phyloP scores from a whole-genome alignment of 2,329 filamentous ascomycete genomes.

The Paecilomyces sp. region DNA sequence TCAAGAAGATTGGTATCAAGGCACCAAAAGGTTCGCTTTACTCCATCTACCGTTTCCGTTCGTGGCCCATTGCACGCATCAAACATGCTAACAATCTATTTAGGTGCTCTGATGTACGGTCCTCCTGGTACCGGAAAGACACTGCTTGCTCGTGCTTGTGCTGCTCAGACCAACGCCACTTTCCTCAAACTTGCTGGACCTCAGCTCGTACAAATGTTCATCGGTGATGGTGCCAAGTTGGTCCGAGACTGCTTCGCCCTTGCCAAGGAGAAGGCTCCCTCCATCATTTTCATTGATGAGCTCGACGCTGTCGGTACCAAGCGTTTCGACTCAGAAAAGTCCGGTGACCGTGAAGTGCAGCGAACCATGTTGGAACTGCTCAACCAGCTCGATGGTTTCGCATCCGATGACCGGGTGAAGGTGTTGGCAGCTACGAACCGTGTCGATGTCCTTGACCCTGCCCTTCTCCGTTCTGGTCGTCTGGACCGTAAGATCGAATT shows the following conservation, averaged over 20 bases:
- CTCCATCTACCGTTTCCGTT: background rate
- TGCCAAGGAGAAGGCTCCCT: slow-evolving; percentile 96
- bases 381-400: slow-evolving; percentile 97
- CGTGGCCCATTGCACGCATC: background rate
- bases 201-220: slow-evolving; percentile 99
- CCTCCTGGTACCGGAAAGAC: slow-evolving; percentile 45
- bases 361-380: slow-evolving; percentile 97
- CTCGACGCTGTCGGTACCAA: slow-evolving; percentile 97
- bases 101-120: slow-evolving; percentile 96
- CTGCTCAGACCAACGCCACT: slow-evolving; percentile 94
- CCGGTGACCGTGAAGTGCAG: slow-evolving; percentile 94
- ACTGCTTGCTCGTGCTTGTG: slow-evolving; percentile 81
- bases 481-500: slow-evolving; percentile 98
- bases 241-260: slow-evolving; percentile 96
- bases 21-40: slow-evolving; percentile 77
- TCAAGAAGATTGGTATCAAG: slow-evolving; percentile 99
- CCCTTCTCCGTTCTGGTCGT: slow-evolving; percentile 82
- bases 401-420: slow-evolving; percentile 93
- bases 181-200: slow-evolving; percentile 98
- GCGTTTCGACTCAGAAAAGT: slow-evolving; percentile 98
- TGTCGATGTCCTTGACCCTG: slow-evolving; percentile 88
- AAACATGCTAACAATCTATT: slow-evolving; percentile 4
- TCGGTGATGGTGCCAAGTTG: slow-evolving; percentile 94
- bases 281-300: slow-evolving; percentile 99
- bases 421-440: slow-evolving; percentile 92